Conservation (phyloP, 768 basidiomycete species). For the Hericium coralloides region DNA sequence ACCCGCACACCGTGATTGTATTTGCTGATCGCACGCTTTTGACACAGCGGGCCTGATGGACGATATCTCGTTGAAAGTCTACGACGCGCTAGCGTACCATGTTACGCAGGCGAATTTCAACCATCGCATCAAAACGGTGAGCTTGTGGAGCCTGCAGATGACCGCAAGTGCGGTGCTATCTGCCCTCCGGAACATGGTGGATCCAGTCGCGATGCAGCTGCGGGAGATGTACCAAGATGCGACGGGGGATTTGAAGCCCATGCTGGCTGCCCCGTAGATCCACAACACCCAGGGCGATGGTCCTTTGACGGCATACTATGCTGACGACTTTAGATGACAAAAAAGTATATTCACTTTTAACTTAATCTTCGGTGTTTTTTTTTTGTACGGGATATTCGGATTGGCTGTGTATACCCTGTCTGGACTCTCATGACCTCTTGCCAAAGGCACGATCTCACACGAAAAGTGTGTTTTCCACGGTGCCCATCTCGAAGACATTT, state of each 20-base stretch:
- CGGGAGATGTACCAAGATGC: constrained; percentile 20
- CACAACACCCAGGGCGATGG: not conserved
- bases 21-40: not conserved
- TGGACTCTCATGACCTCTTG: too few relatives aligned
- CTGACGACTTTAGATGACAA: not conserved
- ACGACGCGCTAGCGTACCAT: constrained; percentile 91
- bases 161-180: constrained; percentile 82
- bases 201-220: constrained; percentile 41
- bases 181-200: constrained; percentile 66
- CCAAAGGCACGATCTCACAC: too few relatives aligned
- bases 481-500: too few relatives aligned
- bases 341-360: too few relatives aligned
- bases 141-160: constrained; percentile 91
- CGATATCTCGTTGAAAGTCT: constrained; percentile 80
- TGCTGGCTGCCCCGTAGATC: not conserved
- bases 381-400: too few relatives aligned
- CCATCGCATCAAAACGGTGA: constrained; percentile 82
- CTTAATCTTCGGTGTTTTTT: too few relatives aligned
- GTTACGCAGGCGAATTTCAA: constrained; percentile 88
- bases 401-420: too few relatives aligned
- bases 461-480: too few relatives aligned
- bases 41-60: constrained; percentile 80
- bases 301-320: not conserved
- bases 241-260: not conserved
- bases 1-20: not conserved